These are phyloP conservation scores for Polyporus arcularius DNA, from an alignment of 768 basidiomycete genomes.

Conservation along the genomic window DNA sequence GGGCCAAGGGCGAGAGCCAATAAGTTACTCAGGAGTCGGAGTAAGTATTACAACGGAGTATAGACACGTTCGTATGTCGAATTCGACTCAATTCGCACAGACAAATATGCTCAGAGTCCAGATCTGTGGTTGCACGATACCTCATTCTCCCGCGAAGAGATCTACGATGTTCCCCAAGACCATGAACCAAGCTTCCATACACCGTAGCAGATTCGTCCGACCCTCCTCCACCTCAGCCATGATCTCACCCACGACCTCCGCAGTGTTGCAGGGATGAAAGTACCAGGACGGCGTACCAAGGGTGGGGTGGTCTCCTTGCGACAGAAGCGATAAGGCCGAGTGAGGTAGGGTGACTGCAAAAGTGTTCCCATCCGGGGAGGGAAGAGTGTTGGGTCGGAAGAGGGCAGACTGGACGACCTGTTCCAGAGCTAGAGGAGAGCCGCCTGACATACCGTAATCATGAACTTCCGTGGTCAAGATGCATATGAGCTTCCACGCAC, in stretches of 20 bases:
- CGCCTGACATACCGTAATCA: slow-evolving; percentile 45
- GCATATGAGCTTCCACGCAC: slow-evolving; percentile 48
- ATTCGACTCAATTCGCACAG: too few relatives aligned
- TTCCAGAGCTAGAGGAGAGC: slow-evolving; percentile 57
- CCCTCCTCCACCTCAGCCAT: slow-evolving; percentile 47
- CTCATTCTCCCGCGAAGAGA: slow-evolving; percentile 27
- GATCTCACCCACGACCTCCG: slow-evolving; percentile 66
- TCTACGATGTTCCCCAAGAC: slow-evolving; percentile 68
- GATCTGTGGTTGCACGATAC: not conserved
- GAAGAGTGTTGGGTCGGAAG: slow-evolving; percentile 52
- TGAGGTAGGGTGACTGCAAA: slow-evolving; percentile 55
- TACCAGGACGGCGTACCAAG: slow-evolving; percentile 79
- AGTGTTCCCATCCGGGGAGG: slow-evolving; percentile 45
- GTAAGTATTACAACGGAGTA: too few relatives aligned
- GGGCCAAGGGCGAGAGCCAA: too few relatives aligned
- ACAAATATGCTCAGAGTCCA: too few relatives aligned
- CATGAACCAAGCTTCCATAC: slow-evolving; percentile 81
- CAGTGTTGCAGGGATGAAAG: slow-evolving; percentile 85
- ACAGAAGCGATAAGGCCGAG: slow-evolving; percentile 71
- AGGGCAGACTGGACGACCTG: slow-evolving; percentile 60
- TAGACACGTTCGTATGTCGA: too few relatives aligned
- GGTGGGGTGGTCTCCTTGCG: slow-evolving; percentile 86
- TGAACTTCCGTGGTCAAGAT: not conserved
- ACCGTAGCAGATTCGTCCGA: slow-evolving; percentile 42
- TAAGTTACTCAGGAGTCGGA: too few relatives aligned